A percentile compares a stretch with the other conserved stretches of the same genome.
phyloP scores from a whole-genome alignment of 495 filamentous ascomycete genomes.

The Sabuloglossum arenarium region DNA sequence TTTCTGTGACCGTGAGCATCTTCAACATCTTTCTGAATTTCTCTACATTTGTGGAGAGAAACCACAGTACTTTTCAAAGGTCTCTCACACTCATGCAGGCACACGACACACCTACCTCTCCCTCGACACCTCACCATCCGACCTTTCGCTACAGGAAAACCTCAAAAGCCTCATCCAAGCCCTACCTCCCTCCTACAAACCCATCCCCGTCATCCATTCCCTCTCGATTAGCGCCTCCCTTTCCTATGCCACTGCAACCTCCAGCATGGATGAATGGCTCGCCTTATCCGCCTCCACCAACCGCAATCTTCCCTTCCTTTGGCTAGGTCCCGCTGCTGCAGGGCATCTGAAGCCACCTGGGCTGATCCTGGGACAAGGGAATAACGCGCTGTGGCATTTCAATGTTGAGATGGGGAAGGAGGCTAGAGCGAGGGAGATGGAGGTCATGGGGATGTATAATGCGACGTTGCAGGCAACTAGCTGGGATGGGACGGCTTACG shows the following conservation, averaged over 20 bases:
- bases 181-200: slow-evolving; percentile 21
- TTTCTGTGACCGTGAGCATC: slow-evolving; percentile 10
- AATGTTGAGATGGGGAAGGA: slow-evolving; percentile 19
- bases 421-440: slow-evolving; percentile 20
- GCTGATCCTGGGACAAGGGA: slow-evolving; percentile 17
- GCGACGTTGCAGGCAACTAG: slow-evolving; percentile 24
- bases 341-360: slow-evolving; percentile 18
- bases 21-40: neutral
- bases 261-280: slow-evolving; percentile 27
- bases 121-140: slow-evolving; percentile 17
- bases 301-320: slow-evolving; percentile 25
- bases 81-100: slow-evolving; percentile 13
- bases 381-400: slow-evolving; percentile 24
- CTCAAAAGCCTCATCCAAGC: slow-evolving; percentile 13
- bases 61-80: neutral
- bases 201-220: slow-evolving; percentile 24
- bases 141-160: slow-evolving; percentile 11
- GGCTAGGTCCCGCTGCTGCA: slow-evolving; percentile 27
- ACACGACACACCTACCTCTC: slow-evolving; percentile 21
- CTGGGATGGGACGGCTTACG: slow-evolving; percentile 23
- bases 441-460: slow-evolving; percentile 27
- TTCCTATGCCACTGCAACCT: slow-evolving; percentile 15
- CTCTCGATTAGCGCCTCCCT: slow-evolving; percentile 20
- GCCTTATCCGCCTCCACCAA: slow-evolving; percentile 8
- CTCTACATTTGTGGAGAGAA: neutral